phyloP scores from a whole-genome alignment of 495 filamentous ascomycete species.

The Sordaria brevicollis region DNA sequence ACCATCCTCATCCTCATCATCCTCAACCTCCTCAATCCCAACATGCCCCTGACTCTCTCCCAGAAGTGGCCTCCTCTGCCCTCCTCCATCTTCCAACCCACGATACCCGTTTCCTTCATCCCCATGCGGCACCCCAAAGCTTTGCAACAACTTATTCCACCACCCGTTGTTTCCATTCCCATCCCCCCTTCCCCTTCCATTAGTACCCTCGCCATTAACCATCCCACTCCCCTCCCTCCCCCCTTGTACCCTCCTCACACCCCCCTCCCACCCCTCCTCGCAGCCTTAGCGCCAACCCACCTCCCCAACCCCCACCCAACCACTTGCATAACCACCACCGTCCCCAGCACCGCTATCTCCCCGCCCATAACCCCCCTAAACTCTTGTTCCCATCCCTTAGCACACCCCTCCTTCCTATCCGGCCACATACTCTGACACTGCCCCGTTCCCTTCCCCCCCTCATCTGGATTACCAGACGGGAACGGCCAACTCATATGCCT shows the following conservation, averaged over 20 bases:
- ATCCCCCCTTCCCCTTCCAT: not conserved
- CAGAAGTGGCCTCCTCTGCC: not conserved
- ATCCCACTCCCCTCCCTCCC: not conserved
- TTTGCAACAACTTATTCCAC: not conserved
- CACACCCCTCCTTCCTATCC: slow-evolving; percentile 2
- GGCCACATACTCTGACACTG: not conserved
- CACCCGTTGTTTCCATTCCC: not conserved
- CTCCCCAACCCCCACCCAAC: not conserved
- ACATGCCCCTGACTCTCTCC: not conserved
- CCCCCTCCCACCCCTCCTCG: not conserved
- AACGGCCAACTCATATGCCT: slow-evolving; percentile 53
- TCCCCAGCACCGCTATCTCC: slow-evolving; percentile 6
- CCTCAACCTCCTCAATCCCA: not conserved
- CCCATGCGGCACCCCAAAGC: not conserved
- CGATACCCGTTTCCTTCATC: not conserved
- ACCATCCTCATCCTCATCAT: not conserved
- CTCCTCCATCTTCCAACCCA: not conserved
- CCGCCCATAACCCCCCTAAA: not conserved
- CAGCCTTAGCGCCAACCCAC: not conserved
- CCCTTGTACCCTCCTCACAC: not conserved
- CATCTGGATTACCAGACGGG: not conserved
- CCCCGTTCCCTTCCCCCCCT: not conserved
- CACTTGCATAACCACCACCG: slow-evolving; percentile 8
- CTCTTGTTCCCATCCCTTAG: slow-evolving; percentile 3
- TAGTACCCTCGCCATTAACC: not conserved